phyloP scores from a whole-genome alignment of 2,329 filamentous ascomycete genomes.

The Ascochyta fabae region DNA sequence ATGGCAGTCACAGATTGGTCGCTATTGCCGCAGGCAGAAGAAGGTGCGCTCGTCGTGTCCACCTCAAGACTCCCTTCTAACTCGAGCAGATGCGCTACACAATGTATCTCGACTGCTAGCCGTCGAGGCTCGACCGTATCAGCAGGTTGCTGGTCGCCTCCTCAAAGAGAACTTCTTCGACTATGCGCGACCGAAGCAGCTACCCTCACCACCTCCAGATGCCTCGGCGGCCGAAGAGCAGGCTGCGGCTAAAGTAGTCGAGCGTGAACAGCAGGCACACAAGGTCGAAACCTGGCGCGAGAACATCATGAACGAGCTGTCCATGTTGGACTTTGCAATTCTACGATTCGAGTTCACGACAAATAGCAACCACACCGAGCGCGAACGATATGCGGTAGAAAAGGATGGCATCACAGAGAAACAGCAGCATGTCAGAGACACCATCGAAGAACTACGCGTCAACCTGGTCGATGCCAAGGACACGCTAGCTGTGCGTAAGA shows the following conservation, averaged over 20 bases:
- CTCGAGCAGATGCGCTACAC: constrained; percentile 74
- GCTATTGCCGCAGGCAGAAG: constrained; percentile 75
- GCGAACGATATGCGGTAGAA: constrained; percentile 80
- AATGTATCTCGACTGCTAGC: constrained; percentile 79
- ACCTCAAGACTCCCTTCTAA: background rate
- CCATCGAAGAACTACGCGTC: constrained; percentile 73
- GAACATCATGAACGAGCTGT: constrained; percentile 86
- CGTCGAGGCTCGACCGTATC: constrained; percentile 91
- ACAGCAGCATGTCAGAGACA: constrained; percentile 77
- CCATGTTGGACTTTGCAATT: constrained; percentile 84
- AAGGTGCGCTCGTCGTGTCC: constrained; percentile 51
- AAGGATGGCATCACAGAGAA: constrained; percentile 80
- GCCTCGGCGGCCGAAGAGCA: constrained; percentile 54
- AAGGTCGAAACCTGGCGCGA: constrained; percentile 75
- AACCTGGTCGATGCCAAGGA: constrained; percentile 71
- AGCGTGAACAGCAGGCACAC: constrained; percentile 59
- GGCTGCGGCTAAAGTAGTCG: constrained; percentile 52
- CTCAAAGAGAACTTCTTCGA: constrained; percentile 71
- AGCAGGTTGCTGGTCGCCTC: constrained; percentile 83
- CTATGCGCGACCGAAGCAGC: constrained; percentile 60
- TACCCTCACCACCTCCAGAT: constrained; percentile 73
- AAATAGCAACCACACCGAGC: constrained; percentile 81
- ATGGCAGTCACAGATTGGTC: constrained; percentile 64
- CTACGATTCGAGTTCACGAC: constrained; percentile 86
- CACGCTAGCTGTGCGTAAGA: constrained; percentile 78